A percentile compares a stretch with the other conserved stretches of the same genome.
Evolutionary conservation across 805 yeast genomes (phyloP).

Genomic region (Yamadazyma paraphyllophila): DNA sequence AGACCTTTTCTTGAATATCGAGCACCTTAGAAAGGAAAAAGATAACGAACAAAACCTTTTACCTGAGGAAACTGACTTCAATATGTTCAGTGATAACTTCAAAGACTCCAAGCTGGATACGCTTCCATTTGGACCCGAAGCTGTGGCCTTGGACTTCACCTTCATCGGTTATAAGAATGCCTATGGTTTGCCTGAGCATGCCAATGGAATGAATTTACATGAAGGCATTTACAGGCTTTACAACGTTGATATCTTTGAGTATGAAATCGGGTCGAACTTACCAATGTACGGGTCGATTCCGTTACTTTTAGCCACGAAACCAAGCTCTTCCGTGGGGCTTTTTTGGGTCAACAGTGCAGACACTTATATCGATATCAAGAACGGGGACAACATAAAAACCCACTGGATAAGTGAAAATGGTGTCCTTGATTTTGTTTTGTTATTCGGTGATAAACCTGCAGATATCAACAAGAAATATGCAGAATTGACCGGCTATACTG

Average conservation of each 20-base stretch:
- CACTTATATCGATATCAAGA: constrained; percentile 76
- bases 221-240: constrained; percentile 75
- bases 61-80: constrained; percentile 61
- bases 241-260: constrained; percentile 95
- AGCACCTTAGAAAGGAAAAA: constrained; percentile 60
- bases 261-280: constrained; percentile 74
- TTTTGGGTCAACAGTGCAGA: constrained; percentile 95
- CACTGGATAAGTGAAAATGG: constrained; percentile 98
- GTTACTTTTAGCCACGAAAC: constrained; percentile 67
- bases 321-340: constrained; percentile 62
- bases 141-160: constrained; percentile 75
- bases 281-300: constrained; percentile 98
- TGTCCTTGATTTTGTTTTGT: constrained; percentile 66
- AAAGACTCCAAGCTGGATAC: constrained; percentile 63
- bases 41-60: constrained; percentile 35
- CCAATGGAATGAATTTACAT: constrained; percentile 70
- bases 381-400: constrained; percentile 41
- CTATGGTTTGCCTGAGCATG: constrained; percentile 97
- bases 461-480: constrained; percentile 63
- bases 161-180: constrained; percentile 61
- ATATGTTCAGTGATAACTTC: constrained; percentile 71
- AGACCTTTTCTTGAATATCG: constrained; percentile 70
- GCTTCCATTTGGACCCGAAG: constrained; percentile 83
- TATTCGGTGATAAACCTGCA: constrained; percentile 58
- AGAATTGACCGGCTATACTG: constrained; percentile 65